Evolutionary conservation across 2,329 filamentous ascomycete species (phyloP).

Genomic region (Botryotinia convoluta): DNA sequence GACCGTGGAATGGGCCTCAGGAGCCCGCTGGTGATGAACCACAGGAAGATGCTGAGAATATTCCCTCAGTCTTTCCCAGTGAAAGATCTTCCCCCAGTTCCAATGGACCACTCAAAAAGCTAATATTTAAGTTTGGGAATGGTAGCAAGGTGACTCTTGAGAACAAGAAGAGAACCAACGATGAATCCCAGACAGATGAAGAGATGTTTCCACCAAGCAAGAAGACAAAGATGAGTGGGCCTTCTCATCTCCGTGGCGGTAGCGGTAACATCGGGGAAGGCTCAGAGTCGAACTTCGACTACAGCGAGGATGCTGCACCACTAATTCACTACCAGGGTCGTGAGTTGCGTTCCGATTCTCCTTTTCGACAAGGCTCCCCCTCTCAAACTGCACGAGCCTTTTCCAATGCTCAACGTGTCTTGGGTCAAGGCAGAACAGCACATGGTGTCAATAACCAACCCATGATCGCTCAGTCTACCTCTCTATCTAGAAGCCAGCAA

Average conservation of each 20-base stretch:
- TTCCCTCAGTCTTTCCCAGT: neutral
- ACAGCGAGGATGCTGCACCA: neutral
- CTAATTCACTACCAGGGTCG: neutral
- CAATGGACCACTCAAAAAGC: neutral
- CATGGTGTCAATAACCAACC: fast-evolving
- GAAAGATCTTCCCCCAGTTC: neutral
- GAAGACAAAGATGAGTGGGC: neutral
- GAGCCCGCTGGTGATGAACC: neutral
- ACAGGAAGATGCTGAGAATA: neutral
- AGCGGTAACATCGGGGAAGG: neutral
- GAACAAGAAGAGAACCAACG: neutral
- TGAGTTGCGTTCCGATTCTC: neutral
- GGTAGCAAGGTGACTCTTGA: neutral
- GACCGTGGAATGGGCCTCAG: too few species aligned
- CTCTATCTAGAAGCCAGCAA: too few species aligned
- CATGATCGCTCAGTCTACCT: too few species aligned
- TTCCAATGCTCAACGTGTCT: neutral
- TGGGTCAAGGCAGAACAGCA: neutral
- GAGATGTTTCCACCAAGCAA: neutral
- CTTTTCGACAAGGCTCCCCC: neutral
- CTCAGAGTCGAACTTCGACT: neutral
- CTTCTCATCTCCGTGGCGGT: neutral
- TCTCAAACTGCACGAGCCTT: neutral
- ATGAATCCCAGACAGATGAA: neutral
- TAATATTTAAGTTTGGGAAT: neutral